Evolutionary conservation across 495 filamentous ascomycete genomes (phyloP), one percentile per base, ranked within the genome.

Genomic region (Immersiella caudata): DNA sequence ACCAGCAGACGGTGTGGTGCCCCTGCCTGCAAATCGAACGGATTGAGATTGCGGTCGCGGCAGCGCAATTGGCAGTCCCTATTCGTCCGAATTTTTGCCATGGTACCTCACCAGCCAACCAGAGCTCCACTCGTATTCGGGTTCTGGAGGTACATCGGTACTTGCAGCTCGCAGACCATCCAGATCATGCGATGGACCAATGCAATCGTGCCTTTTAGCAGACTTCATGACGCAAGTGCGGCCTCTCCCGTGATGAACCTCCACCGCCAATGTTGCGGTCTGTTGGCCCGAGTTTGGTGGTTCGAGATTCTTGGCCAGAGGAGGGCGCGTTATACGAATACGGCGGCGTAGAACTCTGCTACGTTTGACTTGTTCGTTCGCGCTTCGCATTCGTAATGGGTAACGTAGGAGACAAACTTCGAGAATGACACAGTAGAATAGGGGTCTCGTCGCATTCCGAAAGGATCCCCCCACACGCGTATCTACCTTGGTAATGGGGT

Each of bases 101-200:
- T 4, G 4, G 49, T 14, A 22, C 4, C 49, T 2, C 49, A 18
- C 49, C 4, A 52, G 46, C 73, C 74, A 76, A 75, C 72, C 65
- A 75, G 35, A 50, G 40, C 0, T 8, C 22, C 18, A 0, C 56
- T 75, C 75, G 75, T 77, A 77, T 77, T 77, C 75, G 75, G 46
- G 67, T 77, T 73, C 67, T 22, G 46, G 12, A n/a, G 12, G 29
- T 67, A 54, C 58, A 21, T 24, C 16, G 25, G 69, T 64, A 70
- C 67, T 49, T 55, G 46, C n/a, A n/a, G 12, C 0, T 20, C 18
- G 57, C 16, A 20, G 52, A 11, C 33, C 33, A 9, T 22, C 33
- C 46, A 60, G 7, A 8, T 46, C 12, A 27, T 70, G 67, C 71
- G 65, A 72, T 66, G 16, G 27, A 49, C 57, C 26, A 46, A 58